Base-by-base conservation (phyloP, 164 flowering plant genomes). In the Dillenia suffruticosa region DNA sequence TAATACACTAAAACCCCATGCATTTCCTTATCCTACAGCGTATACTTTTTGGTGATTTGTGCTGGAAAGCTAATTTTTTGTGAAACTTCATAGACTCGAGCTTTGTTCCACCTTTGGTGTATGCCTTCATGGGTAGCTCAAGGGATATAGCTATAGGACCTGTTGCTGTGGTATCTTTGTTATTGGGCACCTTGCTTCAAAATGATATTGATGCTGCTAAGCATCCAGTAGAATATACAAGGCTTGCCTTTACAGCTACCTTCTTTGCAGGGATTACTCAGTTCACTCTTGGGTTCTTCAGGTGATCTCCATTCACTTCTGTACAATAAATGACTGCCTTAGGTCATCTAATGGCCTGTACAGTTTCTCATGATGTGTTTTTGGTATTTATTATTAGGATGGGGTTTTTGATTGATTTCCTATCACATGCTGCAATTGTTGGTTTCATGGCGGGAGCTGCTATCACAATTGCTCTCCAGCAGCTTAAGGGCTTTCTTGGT, bases 391-490 rank as follows among this genome's bases (percentile, higher is more conserved):
- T 12, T 62, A 59, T 55, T 74, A 93, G 98, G 72, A 74, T 93
- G 74, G 98, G 99, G 0, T 94, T 94, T 79, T 69, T 94, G 71
- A 87, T 94, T 40, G 98, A 93, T 65, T 93, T 93, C 73, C 78
- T 90, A 54, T 90, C 98, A 24, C 98, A 94, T 73, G 97, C 98
- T 66, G 96, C 98, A 10, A 70, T 94, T 48, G 98, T 94, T 57
- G 98, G 97, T 53, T 94, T 94, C 65, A 91, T 91, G 99, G 97
- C 77, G 46, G 99, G 99, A 61, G 97, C 97, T 58, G 99, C 99
- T 54, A 79, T 91, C 50, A 91, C 97, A 17, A 94, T 94, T 69
- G 80, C 93, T 16, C 91, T 94, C 44, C 99, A 94, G 69, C 99
- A 94, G 73, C 93, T 94, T 16, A 94, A 91, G 69, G 96, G 97